Base-by-base conservation (phyloP, 441 rosid genomes). In the Euphorbia schlechtendalii region DNA sequence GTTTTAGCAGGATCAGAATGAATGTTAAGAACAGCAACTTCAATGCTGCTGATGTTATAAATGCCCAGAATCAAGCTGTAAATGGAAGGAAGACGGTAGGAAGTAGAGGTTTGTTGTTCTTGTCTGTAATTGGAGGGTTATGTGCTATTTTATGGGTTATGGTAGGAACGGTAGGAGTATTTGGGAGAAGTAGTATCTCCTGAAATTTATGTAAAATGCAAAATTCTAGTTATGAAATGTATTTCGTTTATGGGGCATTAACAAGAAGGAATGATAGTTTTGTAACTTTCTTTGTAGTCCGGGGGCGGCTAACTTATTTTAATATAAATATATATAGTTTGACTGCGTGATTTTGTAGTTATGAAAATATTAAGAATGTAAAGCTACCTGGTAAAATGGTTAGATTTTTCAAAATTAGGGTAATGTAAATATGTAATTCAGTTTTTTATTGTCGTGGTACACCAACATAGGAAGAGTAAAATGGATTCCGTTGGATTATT, bases 111-210 rank as follows among this genome's bases (percentile, higher is more conserved):
- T 76, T 87, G 49, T 48, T 87, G 43, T 59, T 87, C 9, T 57
- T 86, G 32, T 84, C 84, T 38, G 59, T 84, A 57, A 22, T 89
- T 22, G 98, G 84, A 61, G 88, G 77, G 8, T 63, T 89, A 54
- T 84, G 79, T 70, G 95, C 89, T 24, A 62, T 89, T 64, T 70
- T 87, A 64, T 88, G 90, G 89, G 74, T 84, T 51, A 74, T 86
- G 27, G 53, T 79, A 34, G 88, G 91, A 68, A 64, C 71, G n/a
- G 62, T 78, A 22, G 64, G 82, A 67, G 57, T 74, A 54, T 25
- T 71, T 61, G 82, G 74, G 61, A 76, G 78, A 76, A 71, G 77
- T 6, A 64, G n/a, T n/a, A n/a, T 73, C 61, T 77, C 73, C 56
- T 79, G 69, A 77, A 21, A 65, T 61, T 43, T 20, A 3, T 75